Evolutionary conservation across 345 rosid genomes (phyloP), one percentile per base, ranked within the genome.

Genomic region (Jatropha curcas): DNA sequence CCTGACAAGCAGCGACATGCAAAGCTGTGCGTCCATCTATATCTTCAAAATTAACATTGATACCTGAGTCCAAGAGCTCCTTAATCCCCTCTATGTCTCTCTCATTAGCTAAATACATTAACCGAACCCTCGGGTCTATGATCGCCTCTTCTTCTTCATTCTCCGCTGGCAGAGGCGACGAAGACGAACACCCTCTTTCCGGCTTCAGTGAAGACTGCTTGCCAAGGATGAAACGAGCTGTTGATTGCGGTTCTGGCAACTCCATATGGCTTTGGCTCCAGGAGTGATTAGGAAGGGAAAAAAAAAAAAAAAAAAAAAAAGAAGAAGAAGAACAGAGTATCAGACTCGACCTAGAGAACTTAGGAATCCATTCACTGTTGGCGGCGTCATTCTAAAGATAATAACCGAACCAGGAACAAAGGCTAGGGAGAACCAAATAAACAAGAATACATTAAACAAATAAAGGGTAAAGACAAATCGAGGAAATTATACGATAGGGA

Each of bases 1-100:
- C 91, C 68, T 92, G 92, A 73, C 95, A 92, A 34, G 93, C 84
- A 33, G 97, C 90, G 68, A 90, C 77, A 71, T 92, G 97, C 51
- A 90, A 86, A 74, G 97, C 90, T 12, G 95, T 90, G 60, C 97
- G 89, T 13, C 82, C 86, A 59, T 88, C 95, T 75, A 84, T 82
- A 55, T 92, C 95, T 53, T 75, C 73, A 79, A 88, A 90, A 81
- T 90, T 87, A 64, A 87, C 86, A 75, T 90, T 67, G 62, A 87
- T 81, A n/a, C 91, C 95, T 5, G 89, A 87, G 70, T 85, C 84
- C 67, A 92, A 43, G 33, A 87, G 80, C 76, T 84, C 87, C 28
- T 81, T 83, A 33, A 92, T 85, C 60, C 89, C 90, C 34, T 85
- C 91, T 67, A 90, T 70, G 45, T 92, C 93, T 45, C 95, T 93